These are phyloP conservation scores for Lentinus brumalis DNA, from an alignment of 768 basidiomycete species.

Conservation along the genomic window DNA sequence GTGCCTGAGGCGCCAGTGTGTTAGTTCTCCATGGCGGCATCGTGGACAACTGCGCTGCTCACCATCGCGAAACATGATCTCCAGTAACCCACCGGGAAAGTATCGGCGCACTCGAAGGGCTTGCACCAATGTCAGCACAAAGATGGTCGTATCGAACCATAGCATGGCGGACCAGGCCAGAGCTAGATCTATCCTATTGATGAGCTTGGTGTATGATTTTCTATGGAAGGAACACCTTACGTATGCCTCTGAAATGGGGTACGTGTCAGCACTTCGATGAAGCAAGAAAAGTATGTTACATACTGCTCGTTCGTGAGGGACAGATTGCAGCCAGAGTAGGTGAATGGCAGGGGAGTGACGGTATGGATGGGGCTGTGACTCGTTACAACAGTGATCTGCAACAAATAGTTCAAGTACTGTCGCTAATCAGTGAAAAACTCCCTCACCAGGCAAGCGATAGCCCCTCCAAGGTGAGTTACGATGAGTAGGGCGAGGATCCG, in stretches of 20 bases:
- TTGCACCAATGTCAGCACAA: slow-evolving; percentile 12
- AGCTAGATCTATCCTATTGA: slow-evolving; percentile 14
- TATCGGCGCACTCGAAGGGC: slow-evolving; percentile 9
- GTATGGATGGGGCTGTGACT: background rate
- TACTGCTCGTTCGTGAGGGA: slow-evolving; percentile 17
- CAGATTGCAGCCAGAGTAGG: slow-evolving; percentile 4
- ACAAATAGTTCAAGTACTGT: background rate
- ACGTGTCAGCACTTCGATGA: background rate
- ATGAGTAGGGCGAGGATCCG: slow-evolving; percentile 19
- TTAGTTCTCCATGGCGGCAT: background rate
- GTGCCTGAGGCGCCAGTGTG: slow-evolving; percentile 2
- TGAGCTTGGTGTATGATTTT: background rate
- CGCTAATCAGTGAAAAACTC: background rate
- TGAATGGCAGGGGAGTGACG: slow-evolving; percentile 7
- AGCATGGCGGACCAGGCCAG: slow-evolving; percentile 20
- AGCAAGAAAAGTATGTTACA: background rate
- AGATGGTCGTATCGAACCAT: slow-evolving; percentile 20
- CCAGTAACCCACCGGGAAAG: slow-evolving; percentile 10
- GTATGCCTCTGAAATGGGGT: slow-evolving; percentile 3
- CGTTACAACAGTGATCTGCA: slow-evolving; percentile 6
- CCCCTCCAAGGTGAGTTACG: slow-evolving; percentile 4
- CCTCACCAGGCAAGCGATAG: slow-evolving; percentile 5
- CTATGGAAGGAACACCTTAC: background rate
- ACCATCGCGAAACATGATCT: slow-evolving; percentile 21
- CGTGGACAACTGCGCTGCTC: background rate